Evolutionary conservation across 2,329 filamentous ascomycete species (phyloP), one percentile per base, ranked within the genome.

Genomic region (Clathrospora elynae): DNA sequence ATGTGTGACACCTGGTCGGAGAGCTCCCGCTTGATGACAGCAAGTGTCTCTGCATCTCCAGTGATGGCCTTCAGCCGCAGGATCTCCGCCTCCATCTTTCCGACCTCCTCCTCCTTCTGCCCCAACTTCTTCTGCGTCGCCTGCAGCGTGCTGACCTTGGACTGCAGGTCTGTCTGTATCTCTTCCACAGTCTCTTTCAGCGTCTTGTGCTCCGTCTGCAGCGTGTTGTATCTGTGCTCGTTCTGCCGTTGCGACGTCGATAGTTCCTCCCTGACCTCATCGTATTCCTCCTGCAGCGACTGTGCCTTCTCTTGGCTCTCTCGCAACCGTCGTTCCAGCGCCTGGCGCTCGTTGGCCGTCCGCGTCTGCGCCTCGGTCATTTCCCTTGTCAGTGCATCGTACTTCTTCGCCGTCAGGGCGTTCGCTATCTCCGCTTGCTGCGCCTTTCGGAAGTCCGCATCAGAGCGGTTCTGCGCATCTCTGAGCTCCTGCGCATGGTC

Each of bases 1-100:
- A 96, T 95, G 62, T 97, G 90, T n/a, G 83, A 79, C 1, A 99
- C 88, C 64, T 97, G 93, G 53, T 96, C 91, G 0, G 87, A 86
- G 4, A 99, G 78, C 71, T 99, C 91, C 54, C 85, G 82, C 66
- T 92, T 89, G 57, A 99, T 87, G 22, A 96, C 83, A 4, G 80
- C 82, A 61, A 97, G 79, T 0, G 89, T 93, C 55, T 96, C 91
- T 0, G 84, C 83, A 66, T 96, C 92, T 7, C 87, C 90, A 2
- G 88, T 88, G 59, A 93, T 88, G 0, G 91, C 88, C 65, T 92
- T 96, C 4, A 96, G 74, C 20, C 86, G 81, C 38, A 96, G 73
- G 6, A 96, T 82, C 39, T 97, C 89, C 0, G 87, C 84, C 71
- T 97, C 91, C 7, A 97, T 73, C 9, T 82, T 75, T 0, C 86